Evolutionary conservation across 208 protist species (phyloP), one percentile per base, ranked within the genome.

Genomic region (Trypanosoma conorhini): DNA sequence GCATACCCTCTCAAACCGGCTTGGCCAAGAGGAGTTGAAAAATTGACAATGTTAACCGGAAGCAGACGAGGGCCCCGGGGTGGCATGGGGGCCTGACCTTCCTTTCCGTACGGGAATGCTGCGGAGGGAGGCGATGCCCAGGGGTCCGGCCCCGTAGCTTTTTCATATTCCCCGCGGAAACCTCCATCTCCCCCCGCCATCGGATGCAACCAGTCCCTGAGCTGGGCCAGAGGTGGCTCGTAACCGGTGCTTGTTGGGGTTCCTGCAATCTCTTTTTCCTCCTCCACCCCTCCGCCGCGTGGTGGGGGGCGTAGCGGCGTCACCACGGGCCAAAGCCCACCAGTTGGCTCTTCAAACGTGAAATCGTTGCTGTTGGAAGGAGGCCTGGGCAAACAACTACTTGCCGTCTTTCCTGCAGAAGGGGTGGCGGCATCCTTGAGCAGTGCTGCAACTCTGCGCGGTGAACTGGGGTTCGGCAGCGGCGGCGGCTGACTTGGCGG

Each of bases 1-100:
- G 28, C 1, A 30, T 56, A n/a, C 24, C 24, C 50, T 42, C 5
- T 33, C 31, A 67, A 57, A 28, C 26, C n/a, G 4, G 31, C 15
- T 28, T 67, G 46, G 54, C 52, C 50, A 42, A 67, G 26, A 22
- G 50, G 50, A 10, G 22, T 57, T 44, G 26, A 21, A 44, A 57
- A 57, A 56, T 5, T 22, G 4, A 0, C 28, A 44, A 19, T 1
- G 19, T 24, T 54, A 4, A 24, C 2, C 22, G 50, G 50, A 1
- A 54, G 26, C 1, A 24, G 22, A 10, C 4, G 19, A 54, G 22
- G 1, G n/a, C 9, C 21, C 12, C 9, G n/a, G 3, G 12, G n/a
- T 10, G 12, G 1, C 12, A 24, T 54, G 1, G 22, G 50, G 5
- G 17, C 7, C n/a, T 21, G 50, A 2, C 9, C 50, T 28, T 21